phyloP scores from a whole-genome alignment of 495 filamentous ascomycete genomes.

The Podospora sp. region DNA sequence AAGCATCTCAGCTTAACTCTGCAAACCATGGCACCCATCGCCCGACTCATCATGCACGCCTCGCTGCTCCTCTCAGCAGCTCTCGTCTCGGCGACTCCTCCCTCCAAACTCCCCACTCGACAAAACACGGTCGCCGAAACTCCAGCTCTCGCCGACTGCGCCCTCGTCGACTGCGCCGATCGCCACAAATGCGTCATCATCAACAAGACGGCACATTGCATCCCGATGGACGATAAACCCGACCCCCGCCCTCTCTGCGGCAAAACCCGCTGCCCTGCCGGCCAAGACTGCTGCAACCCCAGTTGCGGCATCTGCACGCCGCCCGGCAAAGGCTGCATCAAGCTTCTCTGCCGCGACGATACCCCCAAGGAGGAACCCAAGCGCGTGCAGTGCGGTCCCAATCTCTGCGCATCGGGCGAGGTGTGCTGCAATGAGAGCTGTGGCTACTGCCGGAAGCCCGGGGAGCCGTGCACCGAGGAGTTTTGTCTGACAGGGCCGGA shows the following conservation, averaged over 20 bases:
- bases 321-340: slow-evolving; percentile 9
- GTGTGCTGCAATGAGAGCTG: slow-evolving; percentile 10
- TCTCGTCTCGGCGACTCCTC: too few relatives aligned
- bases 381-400: neutral
- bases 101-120: too few relatives aligned
- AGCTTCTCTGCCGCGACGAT: slow-evolving; percentile 7
- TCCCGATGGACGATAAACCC: neutral
- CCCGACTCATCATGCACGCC: too few relatives aligned
- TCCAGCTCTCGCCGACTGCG: neutral
- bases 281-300: slow-evolving; percentile 7
- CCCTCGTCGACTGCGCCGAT: neutral
- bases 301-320: slow-evolving; percentile 14
- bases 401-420: neutral
- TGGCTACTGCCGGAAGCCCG: slow-evolving; percentile 4
- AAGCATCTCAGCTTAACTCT: too few relatives aligned
- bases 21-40: too few relatives aligned
- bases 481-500: neutral
- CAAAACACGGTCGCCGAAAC: too few relatives aligned
- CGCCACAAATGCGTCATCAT: neutral
- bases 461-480: slow-evolving; percentile 5
- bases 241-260: neutral
- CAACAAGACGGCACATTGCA: slow-evolving; percentile 3
- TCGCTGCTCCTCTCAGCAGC: too few relatives aligned
- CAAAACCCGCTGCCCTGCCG: neutral
- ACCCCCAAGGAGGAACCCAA: neutral